Evolutionary conservation across 2,329 filamentous ascomycete genomes (phyloP).

Genomic region (Pestalotiopsis fici): DNA sequence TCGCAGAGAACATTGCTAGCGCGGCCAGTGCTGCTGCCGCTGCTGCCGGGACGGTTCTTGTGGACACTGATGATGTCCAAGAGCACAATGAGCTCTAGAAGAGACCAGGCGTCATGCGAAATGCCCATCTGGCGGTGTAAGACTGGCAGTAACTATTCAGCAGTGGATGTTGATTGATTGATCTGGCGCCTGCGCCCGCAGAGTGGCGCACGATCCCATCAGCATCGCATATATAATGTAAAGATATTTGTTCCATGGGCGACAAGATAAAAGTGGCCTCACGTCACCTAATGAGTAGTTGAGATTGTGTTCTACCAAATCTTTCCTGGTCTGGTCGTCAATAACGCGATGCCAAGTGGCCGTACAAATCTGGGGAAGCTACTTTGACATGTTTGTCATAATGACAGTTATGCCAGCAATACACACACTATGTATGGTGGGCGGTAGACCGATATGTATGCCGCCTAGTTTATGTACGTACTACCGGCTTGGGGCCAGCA

Average conservation of each 20-base stretch:
- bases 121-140: background rate
- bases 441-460: too few relatives aligned
- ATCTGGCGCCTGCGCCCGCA: background rate
- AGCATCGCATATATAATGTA: too few relatives aligned
- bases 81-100: conserved; percentile 62
- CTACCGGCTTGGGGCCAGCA: background rate
- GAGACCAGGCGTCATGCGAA: background rate
- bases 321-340: background rate
- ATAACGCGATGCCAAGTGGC: background rate
- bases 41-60: conserved; percentile 51
- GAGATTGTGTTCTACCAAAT: too few relatives aligned
- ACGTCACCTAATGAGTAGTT: too few relatives aligned
- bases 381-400: too few relatives aligned
- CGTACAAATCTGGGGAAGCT: background rate
- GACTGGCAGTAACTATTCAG: background rate
- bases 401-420: too few relatives aligned
- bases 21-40: conserved; percentile 49
- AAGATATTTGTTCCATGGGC: too few relatives aligned
- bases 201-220: background rate
- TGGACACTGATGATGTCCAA: conserved; percentile 56
- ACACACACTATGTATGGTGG: too few relatives aligned
- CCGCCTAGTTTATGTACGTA: too few relatives aligned
- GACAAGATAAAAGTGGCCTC: too few relatives aligned
- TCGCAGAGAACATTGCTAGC: conserved; percentile 44
- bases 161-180: background rate